These are phyloP conservation scores for Vitis hybrid DNA, from an alignment of 177 flowering plant genomes.

Conservation along the genomic window DNA sequence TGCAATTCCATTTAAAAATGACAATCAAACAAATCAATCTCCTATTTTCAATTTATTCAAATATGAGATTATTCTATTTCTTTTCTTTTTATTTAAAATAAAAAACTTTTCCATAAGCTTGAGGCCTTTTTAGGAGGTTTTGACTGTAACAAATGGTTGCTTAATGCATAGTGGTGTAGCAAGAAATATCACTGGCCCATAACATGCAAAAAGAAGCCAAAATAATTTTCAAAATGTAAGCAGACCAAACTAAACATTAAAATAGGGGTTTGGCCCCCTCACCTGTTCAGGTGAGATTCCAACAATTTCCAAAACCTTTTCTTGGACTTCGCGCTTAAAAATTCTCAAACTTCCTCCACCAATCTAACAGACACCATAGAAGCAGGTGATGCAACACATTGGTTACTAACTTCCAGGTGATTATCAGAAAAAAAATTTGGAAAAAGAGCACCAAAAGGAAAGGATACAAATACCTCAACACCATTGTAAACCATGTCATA, in stretches of 20 bases:
- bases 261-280: constrained; percentile 6
- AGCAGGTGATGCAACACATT: background rate
- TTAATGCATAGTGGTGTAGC: background rate
- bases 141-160: no score
- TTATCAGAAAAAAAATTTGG: background rate
- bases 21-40: no score
- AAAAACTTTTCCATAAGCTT: no score
- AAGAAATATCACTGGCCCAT: background rate
- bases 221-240: background rate
- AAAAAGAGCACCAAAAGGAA: background rate
- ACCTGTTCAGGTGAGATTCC: constrained; percentile 86
- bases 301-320: constrained; percentile 79
- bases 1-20: no score
- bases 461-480: constrained; percentile 61
- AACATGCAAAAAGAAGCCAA: background rate
- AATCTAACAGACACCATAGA: constrained; percentile 45
- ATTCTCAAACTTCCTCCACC: constrained; percentile 99
- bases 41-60: no score
- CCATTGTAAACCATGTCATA: constrained; percentile 99
- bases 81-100: no score
- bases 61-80: no score
- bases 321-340: constrained; percentile 81
- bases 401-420: background rate
- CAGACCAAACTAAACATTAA: background rate
- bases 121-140: no score